phyloP scores from a whole-genome alignment of 495 filamentous ascomycete genomes.

The Hamigera avellanea region DNA sequence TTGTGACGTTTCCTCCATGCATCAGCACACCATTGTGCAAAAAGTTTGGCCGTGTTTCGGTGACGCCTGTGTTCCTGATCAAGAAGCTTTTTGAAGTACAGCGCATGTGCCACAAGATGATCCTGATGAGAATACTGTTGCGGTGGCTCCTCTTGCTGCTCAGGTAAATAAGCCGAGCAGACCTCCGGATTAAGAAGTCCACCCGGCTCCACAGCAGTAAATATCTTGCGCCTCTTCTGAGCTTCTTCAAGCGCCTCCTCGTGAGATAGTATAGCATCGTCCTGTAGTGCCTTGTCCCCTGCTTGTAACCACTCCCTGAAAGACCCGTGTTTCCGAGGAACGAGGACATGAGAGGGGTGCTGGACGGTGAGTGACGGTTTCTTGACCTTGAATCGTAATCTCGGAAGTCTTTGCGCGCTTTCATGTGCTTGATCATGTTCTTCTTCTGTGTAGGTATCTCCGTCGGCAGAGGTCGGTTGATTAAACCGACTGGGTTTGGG shows the following conservation, averaged over 20 bases:
- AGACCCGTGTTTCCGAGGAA: conserved; percentile 31
- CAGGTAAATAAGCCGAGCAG: conserved; percentile 66
- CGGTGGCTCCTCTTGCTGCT: conserved; percentile 59
- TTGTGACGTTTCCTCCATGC: conserved; percentile 35
- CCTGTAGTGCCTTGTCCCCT: conserved; percentile 27
- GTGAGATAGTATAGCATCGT: conserved; percentile 35
- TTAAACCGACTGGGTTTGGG: conserved; percentile 13
- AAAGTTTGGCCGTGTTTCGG: conserved; percentile 29
- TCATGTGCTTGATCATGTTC: conserved; percentile 12
- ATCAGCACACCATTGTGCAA: conserved; percentile 36
- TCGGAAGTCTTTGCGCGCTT: conserved; percentile 21
- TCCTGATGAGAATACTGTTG: conserved; percentile 76
- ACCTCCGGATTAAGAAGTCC: conserved; percentile 60
- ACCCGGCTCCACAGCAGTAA: conserved; percentile 58
- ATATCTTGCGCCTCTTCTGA: conserved; percentile 41
- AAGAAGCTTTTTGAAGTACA: conserved; percentile 70
- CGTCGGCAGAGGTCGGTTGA: conserved; percentile 15
- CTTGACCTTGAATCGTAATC: conserved; percentile 41
- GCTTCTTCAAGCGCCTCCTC: conserved; percentile 46
- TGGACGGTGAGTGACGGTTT: conserved; percentile 39
- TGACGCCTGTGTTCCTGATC: conserved; percentile 67
- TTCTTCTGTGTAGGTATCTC: conserved; percentile 1
- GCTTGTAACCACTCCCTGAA: conserved; percentile 47
- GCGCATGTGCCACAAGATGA: conserved; percentile 69
- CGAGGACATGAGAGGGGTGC: conserved; percentile 39